Base-by-base conservation (phyloP, 2,329 filamentous ascomycete genomes). In the Diaporthe eres region DNA sequence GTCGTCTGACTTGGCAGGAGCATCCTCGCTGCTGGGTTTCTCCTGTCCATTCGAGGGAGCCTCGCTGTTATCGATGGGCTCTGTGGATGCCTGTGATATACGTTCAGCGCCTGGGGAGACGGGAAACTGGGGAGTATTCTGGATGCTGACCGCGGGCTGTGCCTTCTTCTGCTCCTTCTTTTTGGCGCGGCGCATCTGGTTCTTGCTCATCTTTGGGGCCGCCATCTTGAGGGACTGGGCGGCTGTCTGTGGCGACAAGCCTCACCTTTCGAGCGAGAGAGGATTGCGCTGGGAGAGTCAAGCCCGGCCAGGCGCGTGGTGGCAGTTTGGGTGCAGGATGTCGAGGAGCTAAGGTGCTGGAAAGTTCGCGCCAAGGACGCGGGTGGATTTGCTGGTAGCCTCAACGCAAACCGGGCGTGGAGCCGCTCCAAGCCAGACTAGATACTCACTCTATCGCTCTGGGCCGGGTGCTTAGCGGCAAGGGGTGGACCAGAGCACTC, bases 111-210 rank as follows among this genome's bases (percentile, higher is more conserved):
- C 76, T 77, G 76, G 74, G 55, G 44, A 51, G 49, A 68, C 7
- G 4, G 13, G 10, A 31, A 44, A 42, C 3, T 34, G 42, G 22
- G 67, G 49, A 25, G 37, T 37, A 17, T 6, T 37, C n/a, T 10
- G 57, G 28, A 31, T 28, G 76, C 81, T 65, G 73, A 91, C 90
- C 80, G 92, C 87, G 83, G 90, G 86, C 71, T 89, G 86, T 79
- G 91, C 85, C 81, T 92, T 92, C 87, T 97, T 97, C 83, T 95
- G 92, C 81, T 95, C 94, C 92, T 98, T 98, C 91, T 97, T 98
- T 88, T 96, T 96, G 67, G 95, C 94, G 84, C 96, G 92, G 84
- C 95, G 92, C 88, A 96, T 93, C 86, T 98, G 95, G 86, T 98
- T 98, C 88, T 98, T 98, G 84, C 94, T 95, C 88, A 94, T 92